Evolutionary conservation across 148 eudicot species (phyloP).

Genomic region (Chenopodium berlandieri): DNA sequence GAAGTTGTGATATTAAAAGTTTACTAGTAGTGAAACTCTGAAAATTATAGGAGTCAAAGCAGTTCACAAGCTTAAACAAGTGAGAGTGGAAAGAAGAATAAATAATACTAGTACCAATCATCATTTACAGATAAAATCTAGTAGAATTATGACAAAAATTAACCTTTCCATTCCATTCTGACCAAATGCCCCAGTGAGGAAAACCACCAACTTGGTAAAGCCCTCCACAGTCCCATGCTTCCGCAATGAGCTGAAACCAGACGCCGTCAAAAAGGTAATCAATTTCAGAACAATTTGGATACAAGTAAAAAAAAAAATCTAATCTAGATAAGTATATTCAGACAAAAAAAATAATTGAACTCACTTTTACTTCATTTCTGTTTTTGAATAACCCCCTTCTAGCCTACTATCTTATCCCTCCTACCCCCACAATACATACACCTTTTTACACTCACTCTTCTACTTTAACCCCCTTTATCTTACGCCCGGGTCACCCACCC

Average conservation of each 20-base stretch:
- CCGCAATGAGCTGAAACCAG: constrained; percentile 79
- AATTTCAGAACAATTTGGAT: constrained; percentile 3
- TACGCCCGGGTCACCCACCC: too few relatives aligned
- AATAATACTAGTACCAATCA: background rate
- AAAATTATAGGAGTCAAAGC: background rate
- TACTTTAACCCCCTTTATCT: background rate
- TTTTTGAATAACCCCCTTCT: too few relatives aligned
- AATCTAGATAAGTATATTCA: background rate
- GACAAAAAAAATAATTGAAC: background rate
- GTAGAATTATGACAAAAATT: constrained; percentile 7
- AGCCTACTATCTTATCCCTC: too few relatives aligned
- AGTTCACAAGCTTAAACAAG: background rate
- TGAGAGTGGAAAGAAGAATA: background rate
- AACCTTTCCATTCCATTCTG: constrained; percentile 99
- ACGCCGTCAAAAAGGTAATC: constrained; percentile 11
- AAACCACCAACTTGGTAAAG: constrained; percentile 97
- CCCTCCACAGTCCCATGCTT: constrained; percentile 99
- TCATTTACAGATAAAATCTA: background rate
- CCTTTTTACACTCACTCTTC: background rate
- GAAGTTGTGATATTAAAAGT: background rate
- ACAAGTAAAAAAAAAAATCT: background rate
- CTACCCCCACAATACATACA: too few relatives aligned
- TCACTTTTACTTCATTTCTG: too few relatives aligned
- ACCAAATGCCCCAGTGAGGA: constrained; percentile 99
- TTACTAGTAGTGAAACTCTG: background rate